Conservation (phyloP, 306 rosid species). For the Vigna radiata region DNA sequence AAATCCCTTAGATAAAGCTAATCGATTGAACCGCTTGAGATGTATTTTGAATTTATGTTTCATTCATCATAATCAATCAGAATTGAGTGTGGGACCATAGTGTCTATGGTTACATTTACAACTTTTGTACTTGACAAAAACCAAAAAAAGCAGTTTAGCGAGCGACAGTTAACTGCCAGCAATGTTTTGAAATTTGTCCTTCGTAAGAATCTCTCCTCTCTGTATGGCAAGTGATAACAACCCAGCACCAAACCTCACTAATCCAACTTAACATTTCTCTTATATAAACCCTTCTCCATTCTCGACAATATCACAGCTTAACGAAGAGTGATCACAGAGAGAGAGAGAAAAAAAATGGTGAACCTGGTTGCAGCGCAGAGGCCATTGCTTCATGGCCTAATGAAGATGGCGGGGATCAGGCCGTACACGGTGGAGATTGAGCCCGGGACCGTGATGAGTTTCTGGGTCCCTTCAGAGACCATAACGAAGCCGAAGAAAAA, state of each 20-base stretch:
- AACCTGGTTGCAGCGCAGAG: slow-evolving; percentile 76
- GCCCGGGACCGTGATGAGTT: slow-evolving; percentile 77
- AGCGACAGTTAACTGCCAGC: neutral
- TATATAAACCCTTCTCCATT: slow-evolving; percentile 7
- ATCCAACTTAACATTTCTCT: neutral
- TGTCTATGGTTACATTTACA: neutral
- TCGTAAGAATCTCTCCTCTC: neutral
- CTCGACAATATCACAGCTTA: neutral
- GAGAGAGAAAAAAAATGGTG: slow-evolving; percentile 57
- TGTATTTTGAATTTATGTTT: too few species aligned
- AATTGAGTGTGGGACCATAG: too few species aligned
- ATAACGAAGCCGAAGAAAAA: slow-evolving; percentile 58
- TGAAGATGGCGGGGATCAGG: slow-evolving; percentile 87
- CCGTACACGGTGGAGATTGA: slow-evolving; percentile 79
- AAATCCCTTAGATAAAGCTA: neutral
- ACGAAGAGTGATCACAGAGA: neutral
- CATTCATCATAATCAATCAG: too few species aligned
- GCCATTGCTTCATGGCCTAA: slow-evolving; percentile 68
- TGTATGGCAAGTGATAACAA: slow-evolving; percentile 44
- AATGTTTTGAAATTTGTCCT: slow-evolving; percentile 1
- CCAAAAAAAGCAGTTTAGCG: slow-evolving; percentile 5
- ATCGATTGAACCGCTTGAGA: too few species aligned
- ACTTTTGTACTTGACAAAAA: neutral
- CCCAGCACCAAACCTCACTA: slow-evolving; percentile 57
- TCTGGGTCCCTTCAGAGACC: slow-evolving; percentile 79